Base-by-base conservation (phyloP, 257 asterid genomes). In the Solanum lycopersicoides region DNA sequence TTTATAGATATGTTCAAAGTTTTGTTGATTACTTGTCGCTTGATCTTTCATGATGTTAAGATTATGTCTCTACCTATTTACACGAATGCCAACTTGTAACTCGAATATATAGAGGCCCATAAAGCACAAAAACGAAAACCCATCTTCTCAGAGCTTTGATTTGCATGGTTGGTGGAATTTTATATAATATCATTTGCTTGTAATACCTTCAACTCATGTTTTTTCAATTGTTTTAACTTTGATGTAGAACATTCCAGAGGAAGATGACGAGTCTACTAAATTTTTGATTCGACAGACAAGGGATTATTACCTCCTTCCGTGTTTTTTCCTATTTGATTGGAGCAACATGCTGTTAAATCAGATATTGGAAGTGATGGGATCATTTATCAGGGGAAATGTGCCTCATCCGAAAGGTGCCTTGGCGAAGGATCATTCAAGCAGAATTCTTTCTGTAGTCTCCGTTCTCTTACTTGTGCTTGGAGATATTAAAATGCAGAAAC, bases 281-380 rank as follows among this genome's bases (percentile, higher is more conserved):
- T 85, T 21, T n/a, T 50, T 76, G 53, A 88, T 76, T 85, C 92
- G 30, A 30, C 94, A 88, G 69, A 86, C 85, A 87, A 90, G 93
- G 87, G 90, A 30, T 65, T 96, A 93, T 89, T 94, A 93, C 89
- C 92, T 96, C 73, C 86, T 95, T 30, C 98, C 98, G 71, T 83
- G 92, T 86, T 95, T 92, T 88, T 87, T 91, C 90, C 92, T 96
- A 89, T 90, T 96, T 84, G 89, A 87, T 59, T 87, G 93, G 88
- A 91, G 95, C 88, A 82, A 77, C 87, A 90, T 83, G 87, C 92
- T 96, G 30, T 86, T 91, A 79, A 86, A 44, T 90, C 89, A 87
- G 65, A 91, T 93, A 85, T 80, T 96, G 83, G 86, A 89, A 86
- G 91, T 65, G 89, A 63, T 94, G 92, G 93, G 91, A 86, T 90